These are phyloP conservation scores for Hapsidospora chrysogenum DNA, from an alignment of 495 filamentous ascomycete species.

Conservation along the genomic window DNA sequence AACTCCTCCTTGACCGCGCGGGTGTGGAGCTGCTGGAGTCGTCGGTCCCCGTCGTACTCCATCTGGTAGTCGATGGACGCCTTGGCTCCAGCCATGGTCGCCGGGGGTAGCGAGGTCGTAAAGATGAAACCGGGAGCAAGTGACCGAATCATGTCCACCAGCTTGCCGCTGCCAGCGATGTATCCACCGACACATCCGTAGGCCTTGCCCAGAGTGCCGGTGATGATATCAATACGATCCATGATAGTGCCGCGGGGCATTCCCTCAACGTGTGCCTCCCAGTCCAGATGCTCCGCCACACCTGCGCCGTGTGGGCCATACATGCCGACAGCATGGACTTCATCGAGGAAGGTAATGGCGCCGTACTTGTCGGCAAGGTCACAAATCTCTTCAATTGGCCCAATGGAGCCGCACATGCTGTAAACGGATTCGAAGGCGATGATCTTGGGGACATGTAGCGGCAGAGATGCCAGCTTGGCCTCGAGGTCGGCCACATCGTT, in stretches of 20 bases:
- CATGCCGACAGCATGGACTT: slow-evolving; percentile 98
- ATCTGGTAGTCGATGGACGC: slow-evolving; percentile 88
- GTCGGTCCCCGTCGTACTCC: slow-evolving; percentile 60
- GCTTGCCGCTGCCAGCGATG: slow-evolving; percentile 74
- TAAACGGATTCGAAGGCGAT: slow-evolving; percentile 98
- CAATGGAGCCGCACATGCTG: slow-evolving; percentile 96
- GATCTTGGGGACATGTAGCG: slow-evolving; percentile 76
- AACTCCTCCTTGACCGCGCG: slow-evolving; percentile 75
- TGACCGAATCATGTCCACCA: slow-evolving; percentile 92
- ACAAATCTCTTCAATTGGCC: slow-evolving; percentile 87
- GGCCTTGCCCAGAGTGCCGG: slow-evolving; percentile 90
- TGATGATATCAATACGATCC: slow-evolving; percentile 95
- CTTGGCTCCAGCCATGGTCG: slow-evolving; percentile 89
- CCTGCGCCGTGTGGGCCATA: slow-evolving; percentile 93
- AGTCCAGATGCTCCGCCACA: slow-evolving; percentile 95
- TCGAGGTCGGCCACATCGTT: slow-evolving; percentile 87
- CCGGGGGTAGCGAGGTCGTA: slow-evolving; percentile 88
- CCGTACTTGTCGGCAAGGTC: slow-evolving; percentile 96
- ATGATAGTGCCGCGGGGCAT: slow-evolving; percentile 69
- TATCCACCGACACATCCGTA: slow-evolving; percentile 97
- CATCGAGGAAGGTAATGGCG: slow-evolving; percentile 91
- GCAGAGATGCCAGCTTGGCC: slow-evolving; percentile 73
- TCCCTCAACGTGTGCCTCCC: slow-evolving; percentile 53
- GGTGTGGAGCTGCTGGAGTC: slow-evolving; percentile 89
- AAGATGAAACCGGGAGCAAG: slow-evolving; percentile 97